Base-by-base conservation (phyloP, 1,284 basidiomycete species). In the Fomitopsis schrenkii region DNA sequence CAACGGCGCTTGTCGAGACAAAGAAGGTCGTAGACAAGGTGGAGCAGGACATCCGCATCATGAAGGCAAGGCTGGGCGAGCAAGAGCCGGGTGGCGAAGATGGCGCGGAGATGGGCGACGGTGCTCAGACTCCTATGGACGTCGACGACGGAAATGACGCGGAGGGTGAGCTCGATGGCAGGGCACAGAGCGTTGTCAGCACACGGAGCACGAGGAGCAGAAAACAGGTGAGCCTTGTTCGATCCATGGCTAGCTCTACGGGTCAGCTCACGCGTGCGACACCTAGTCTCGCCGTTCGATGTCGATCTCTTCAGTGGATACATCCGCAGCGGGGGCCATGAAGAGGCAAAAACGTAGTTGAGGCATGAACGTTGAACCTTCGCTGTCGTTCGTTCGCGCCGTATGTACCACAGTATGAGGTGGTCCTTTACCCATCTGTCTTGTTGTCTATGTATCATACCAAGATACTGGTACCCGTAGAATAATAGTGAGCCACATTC, bases 11-110 rank as follows among this genome's bases (percentile, higher is more conserved):
- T 66, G 81, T 96, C 15, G 95, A 98, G 66, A 88, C 88, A 65
- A 97, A 97, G 80, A 90, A 91, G 67, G 79, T 87, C n/a, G 84
- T 93, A 26, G 95, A 97, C 72, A 86, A 89, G 68, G 83, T 90
- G 8, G 92, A 95, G 36, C 88, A 91, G 70, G 95, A 98, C 68
- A 85, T 95, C 48, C 77, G 85, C 59, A 83, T 90, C 3, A 71
- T 90, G 63, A 87, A 85, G 69, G 83, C 81, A 57, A 84, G 91
- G 61, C 75, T 91, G 33, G 87, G 86, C n/a, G 76, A 84, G 4
- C 77, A 79, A 58, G 80, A 78, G 54, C 78, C 76, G 55, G 80
- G 79, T 59, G 76, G 75, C 22, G 75, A 76, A 57, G 75, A 63
- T 30, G 58, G 48, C 17, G 45, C 17, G 14, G 60, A 41, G 5